Base-by-base conservation (phyloP, 129 eudicot genomes). In the Helianthus annuus region DNA sequence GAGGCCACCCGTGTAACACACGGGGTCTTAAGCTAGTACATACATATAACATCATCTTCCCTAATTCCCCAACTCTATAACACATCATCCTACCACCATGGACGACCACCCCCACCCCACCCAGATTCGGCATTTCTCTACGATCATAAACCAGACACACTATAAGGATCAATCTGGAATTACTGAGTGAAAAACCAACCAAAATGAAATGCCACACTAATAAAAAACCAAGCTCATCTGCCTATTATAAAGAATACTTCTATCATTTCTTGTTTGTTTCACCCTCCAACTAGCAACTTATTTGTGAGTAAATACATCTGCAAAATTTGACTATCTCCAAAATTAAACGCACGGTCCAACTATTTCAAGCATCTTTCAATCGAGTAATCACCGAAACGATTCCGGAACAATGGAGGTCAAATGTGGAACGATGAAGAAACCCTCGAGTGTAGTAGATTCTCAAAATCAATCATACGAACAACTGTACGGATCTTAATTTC, bases 301-400 rank as follows among this genome's bases (percentile, higher is more conserved):
- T 71, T 79, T 89, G 61, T 92, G 97, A 1, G 84, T 74, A 69
- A 86, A 71, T 92, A 92, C 94, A 92, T 92, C 74, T 92, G 96
- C 81, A 92, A 48, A 69, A 92, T 85, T 82, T 92, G 97, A 81
- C 89, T 83, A 49, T 92, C 97, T 52, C 89, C 96, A 64, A 92
- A 89, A 69, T 92, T 85, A 40, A 82, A 92, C 0, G 97, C 97
- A 0, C 97, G 83, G 17, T 92, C 96, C 97, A 92, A 89, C 65
- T 92, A 96, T 75, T 87, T 92, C 74, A 92, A 89, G 69, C 97
- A 92, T 70, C 96, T 89, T 80, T 92, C 97, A 13, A 92, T 96
- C 0, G 96, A 84, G 56, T 86, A 89, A 87, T 92, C 97, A 62
- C 96, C 94, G 14, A 89, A 86, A 19, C 22, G 22, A 19, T 19